Percentiles rank a stretch among this genome's conserved stretches.
Evolutionary conservation across 805 yeast genomes (phyloP).

Genomic region (Teunomyces atbi): DNA sequence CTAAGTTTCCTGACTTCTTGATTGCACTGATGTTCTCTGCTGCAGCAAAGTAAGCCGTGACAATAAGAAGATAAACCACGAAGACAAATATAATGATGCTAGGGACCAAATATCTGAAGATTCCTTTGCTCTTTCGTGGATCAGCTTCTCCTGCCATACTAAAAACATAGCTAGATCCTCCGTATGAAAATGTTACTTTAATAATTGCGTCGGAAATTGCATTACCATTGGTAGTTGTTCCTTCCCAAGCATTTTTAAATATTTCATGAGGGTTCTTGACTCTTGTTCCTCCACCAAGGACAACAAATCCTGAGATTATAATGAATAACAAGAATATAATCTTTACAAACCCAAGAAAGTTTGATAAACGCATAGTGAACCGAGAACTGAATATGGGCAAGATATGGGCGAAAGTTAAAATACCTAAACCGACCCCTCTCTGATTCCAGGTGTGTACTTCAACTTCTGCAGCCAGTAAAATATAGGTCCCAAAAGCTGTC

Average conservation of each 20-base stretch:
- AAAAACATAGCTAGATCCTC: slow-evolving; percentile 41
- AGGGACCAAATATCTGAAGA: slow-evolving; percentile 29
- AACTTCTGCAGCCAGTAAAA: slow-evolving; percentile 31
- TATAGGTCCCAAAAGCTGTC: slow-evolving; percentile 35
- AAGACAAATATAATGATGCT: slow-evolving; percentile 28
- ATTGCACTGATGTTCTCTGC: slow-evolving; percentile 15
- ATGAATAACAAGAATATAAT: slow-evolving; percentile 33
- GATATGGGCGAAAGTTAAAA: slow-evolving; percentile 22
- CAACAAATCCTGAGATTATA: slow-evolving; percentile 34
- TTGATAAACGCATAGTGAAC: slow-evolving; percentile 28
- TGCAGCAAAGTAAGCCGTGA: slow-evolving; percentile 36
- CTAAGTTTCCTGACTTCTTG: slow-evolving; percentile 27
- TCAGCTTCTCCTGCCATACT: slow-evolving; percentile 32
- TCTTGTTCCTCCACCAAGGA: slow-evolving; percentile 34
- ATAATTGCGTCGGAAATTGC: slow-evolving; percentile 44
- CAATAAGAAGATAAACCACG: slow-evolving; percentile 27
- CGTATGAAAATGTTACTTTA: slow-evolving; percentile 42
- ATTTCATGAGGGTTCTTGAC: slow-evolving; percentile 29
- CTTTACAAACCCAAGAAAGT: slow-evolving; percentile 35
- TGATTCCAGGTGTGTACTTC: slow-evolving; percentile 31
- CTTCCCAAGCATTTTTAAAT: slow-evolving; percentile 37
- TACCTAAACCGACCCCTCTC: slow-evolving; percentile 35
- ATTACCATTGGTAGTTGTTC: slow-evolving; percentile 43
- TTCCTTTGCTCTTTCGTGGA: slow-evolving; percentile 23
- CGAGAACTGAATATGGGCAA: slow-evolving; percentile 25